Percentiles rank a stretch among this genome's conserved stretches.
phyloP scores from a whole-genome alignment of 768 basidiomycete genomes.

The Kwoniella shandongensis region DNA sequence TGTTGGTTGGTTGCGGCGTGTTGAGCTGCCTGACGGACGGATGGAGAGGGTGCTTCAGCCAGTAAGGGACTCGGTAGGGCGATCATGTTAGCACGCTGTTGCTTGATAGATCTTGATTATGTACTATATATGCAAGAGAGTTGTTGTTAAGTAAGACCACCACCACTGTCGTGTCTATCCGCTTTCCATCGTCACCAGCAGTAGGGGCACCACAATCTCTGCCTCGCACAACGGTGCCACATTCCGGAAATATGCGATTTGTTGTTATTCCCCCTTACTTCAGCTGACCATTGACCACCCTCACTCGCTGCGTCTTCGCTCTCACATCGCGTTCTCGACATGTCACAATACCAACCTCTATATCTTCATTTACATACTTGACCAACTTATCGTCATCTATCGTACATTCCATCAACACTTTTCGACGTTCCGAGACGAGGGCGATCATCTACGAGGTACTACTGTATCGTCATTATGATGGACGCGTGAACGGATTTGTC shows the following conservation, averaged over 20 bases:
- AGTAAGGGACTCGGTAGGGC: neutral
- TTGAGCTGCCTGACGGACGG: slow-evolving; percentile 27
- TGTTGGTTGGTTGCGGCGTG: slow-evolving; percentile 36
- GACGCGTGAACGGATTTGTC: neutral
- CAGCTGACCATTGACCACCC: too few species aligned
- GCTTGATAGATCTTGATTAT: too few species aligned
- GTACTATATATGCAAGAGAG: too few species aligned
- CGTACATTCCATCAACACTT: neutral
- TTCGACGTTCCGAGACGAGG: too few species aligned
- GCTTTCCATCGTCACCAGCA: too few species aligned
- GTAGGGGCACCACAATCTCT: too few species aligned
- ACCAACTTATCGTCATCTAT: neutral
- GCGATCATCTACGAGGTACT: too few species aligned
- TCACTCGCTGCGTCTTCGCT: neutral
- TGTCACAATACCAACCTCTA: slow-evolving; percentile 8
- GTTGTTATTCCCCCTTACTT: neutral
- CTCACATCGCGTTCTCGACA: slow-evolving; percentile 16
- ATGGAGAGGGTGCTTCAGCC: slow-evolving; percentile 6
- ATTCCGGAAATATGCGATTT: slow-evolving; percentile 4
- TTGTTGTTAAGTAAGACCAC: too few species aligned
- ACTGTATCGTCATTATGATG: too few species aligned
- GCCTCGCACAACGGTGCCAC: slow-evolving; percentile 11
- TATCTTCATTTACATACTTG: slow-evolving; percentile 2
- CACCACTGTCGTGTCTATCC: too few species aligned
- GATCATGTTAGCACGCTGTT: neutral